A percentile compares a stretch with the other conserved stretches of the same genome.
Conservation (phyloP, 805 yeast genomes). For the Schwanniomyces vanrijiae region DNA sequence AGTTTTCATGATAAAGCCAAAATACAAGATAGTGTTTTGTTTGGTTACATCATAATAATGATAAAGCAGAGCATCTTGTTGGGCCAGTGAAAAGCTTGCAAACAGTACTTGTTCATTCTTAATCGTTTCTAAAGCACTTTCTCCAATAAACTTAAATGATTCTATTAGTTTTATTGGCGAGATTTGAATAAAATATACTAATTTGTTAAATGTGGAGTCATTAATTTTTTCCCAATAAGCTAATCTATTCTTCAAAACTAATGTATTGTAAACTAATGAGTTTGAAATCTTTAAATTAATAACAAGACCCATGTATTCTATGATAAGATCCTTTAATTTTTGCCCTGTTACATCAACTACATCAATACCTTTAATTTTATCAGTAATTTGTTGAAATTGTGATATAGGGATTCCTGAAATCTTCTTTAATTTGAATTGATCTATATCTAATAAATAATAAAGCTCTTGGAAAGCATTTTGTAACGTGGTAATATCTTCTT, state of each 20-base stretch:
- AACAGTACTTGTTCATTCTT: slow-evolving; percentile 1
- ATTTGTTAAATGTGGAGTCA: slow-evolving; percentile 22
- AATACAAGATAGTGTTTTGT: slow-evolving; percentile 5
- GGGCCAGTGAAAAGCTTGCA: slow-evolving; percentile 6
- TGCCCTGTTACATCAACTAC: neutral
- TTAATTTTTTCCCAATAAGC: slow-evolving; percentile 35
- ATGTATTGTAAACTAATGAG: slow-evolving; percentile 31
- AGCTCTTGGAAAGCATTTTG: slow-evolving; percentile 23
- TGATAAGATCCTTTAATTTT: slow-evolving; percentile 13
- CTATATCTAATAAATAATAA: slow-evolving; percentile 20
- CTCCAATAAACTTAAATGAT: slow-evolving; percentile 11
- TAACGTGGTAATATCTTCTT: slow-evolving; percentile 8
- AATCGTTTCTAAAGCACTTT: slow-evolving; percentile 3
- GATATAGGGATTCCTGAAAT: slow-evolving; percentile 8
- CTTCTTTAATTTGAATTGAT: slow-evolving; percentile 14
- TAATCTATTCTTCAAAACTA: slow-evolving; percentile 30
- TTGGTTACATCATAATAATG: slow-evolving; percentile 6
- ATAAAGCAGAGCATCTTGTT: slow-evolving; percentile 17
- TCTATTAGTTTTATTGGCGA: slow-evolving; percentile 26
- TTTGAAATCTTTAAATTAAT: slow-evolving; percentile 29
- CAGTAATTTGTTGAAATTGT: slow-evolving; percentile 10
- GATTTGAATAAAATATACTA: slow-evolving; percentile 34
- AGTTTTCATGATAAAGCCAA: slow-evolving; percentile 5
- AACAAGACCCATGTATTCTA: slow-evolving; percentile 23
- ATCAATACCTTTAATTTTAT: slow-evolving; percentile 4